Conservation (phyloP, 148 eudicot genomes). For the Heliosperma pusillum region DNA sequence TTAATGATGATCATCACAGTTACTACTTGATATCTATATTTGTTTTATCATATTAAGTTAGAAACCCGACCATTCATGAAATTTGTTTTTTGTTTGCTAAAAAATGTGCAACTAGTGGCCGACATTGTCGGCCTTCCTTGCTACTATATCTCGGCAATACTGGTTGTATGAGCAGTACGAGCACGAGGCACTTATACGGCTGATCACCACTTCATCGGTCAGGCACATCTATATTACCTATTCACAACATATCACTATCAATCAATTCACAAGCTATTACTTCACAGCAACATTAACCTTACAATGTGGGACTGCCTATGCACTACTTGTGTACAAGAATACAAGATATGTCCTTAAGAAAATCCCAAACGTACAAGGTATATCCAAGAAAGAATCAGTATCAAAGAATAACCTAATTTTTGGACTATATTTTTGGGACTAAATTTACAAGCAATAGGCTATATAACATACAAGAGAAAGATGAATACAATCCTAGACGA, state of each 20-base stretch:
- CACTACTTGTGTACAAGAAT: background rate
- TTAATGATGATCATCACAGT: too few relatives aligned
- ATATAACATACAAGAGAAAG: constrained; percentile 3
- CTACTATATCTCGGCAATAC: too few relatives aligned
- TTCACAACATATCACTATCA: background rate
- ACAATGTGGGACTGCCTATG: background rate
- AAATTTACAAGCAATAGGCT: background rate
- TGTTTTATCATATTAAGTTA: too few relatives aligned
- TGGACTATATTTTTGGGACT: background rate
- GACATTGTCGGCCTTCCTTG: too few relatives aligned
- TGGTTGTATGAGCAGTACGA: too few relatives aligned
- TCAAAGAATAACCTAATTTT: constrained; percentile 17
- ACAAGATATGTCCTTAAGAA: background rate
- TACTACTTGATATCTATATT: too few relatives aligned
- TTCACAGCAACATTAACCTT: constrained; percentile 7
- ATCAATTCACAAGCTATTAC: background rate
- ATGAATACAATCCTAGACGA: constrained; percentile 20
- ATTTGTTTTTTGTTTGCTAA: too few relatives aligned
- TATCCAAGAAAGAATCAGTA: background rate
- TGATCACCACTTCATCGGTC: too few relatives aligned
- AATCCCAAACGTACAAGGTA: background rate
- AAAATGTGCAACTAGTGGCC: too few relatives aligned
- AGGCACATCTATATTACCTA: too few relatives aligned
- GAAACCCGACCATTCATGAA: too few relatives aligned
- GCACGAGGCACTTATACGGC: too few relatives aligned